phyloP scores from a whole-genome alignment of 352 stramenopile genomes.

The Globisporangium echinulatum region DNA sequence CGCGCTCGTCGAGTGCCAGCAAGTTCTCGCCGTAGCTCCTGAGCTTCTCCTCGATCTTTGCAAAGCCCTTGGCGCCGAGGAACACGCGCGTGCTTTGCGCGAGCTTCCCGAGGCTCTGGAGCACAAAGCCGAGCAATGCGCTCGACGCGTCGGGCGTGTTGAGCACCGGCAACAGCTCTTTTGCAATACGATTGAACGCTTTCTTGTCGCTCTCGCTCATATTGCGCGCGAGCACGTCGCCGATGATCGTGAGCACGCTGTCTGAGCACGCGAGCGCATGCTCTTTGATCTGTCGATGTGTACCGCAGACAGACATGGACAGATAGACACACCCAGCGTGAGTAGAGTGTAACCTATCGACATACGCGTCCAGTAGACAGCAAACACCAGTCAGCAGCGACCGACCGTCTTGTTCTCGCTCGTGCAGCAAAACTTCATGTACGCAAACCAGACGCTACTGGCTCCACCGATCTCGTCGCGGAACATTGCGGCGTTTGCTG shows the following conservation, averaged over 20 bases:
- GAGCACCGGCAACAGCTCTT: conserved; percentile 58
- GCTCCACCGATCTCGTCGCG: conserved; percentile 46
- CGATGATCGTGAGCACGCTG: conserved; percentile 35
- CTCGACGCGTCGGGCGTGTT: conserved; percentile 34
- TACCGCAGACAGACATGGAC: neutral
- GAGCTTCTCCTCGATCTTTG: conserved; percentile 68
- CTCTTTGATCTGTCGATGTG: conserved; percentile 56
- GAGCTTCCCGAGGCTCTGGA: conserved; percentile 48
- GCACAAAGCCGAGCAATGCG: conserved; percentile 37
- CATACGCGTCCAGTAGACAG: no score
- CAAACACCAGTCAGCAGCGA: neutral
- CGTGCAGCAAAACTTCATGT: conserved; percentile 62
- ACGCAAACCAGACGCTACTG: conserved; percentile 49
- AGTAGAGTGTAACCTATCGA: no score
- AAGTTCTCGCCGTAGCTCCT: conserved; percentile 64
- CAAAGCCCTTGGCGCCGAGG: conserved; percentile 37
- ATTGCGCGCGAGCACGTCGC: conserved; percentile 26
- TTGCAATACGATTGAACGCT: conserved; percentile 61
- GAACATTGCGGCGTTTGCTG: conserved; percentile 35
- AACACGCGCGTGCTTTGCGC: conserved; percentile 38
- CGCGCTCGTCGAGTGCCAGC: conserved; percentile 42
- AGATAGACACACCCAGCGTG: neutral
- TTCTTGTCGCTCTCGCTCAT: conserved; percentile 57
- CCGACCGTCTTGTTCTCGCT: conserved; percentile 70
- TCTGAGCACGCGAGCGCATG: conserved; percentile 44